Evolutionary conservation across 1,284 basidiomycete genomes (phyloP), one percentile per base, ranked within the genome.

Genomic region (Microbotryum silenes-acaulis): DNA sequence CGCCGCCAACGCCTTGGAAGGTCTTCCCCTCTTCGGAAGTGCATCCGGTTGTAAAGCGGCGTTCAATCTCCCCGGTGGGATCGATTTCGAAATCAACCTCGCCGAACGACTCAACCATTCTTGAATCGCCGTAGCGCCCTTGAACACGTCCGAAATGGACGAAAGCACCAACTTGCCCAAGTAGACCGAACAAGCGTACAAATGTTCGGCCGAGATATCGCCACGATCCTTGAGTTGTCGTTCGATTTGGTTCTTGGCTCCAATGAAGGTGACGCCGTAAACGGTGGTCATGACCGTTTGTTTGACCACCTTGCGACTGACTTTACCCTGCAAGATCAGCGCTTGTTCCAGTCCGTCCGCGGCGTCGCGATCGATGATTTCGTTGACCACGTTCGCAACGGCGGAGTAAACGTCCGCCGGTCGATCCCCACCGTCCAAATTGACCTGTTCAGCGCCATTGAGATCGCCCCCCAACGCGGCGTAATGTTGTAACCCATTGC

Each of bases 241-340:
- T 77, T 91, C 87, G 62, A 97, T 96, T 77, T 98, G 96, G 33
- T 92, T 91, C 61, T 92, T 85, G 29, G 94, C 96, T 44, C 94
- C 96, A 60, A 97, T 79, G 75, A 87, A 96, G 0, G 94, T 99
- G 25, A 98, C 94, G 50, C 93, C 94, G 74, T 99, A 98, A 45
- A 99, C 96, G 12, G 96, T 98, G 0, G 96, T 99, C 96, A 99
- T 99, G 70, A 97, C 90, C 21, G 94, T 97, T 79, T 98, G 94
- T 81, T 99, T 99, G 70, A 99, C 94, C 27, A 97, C 87, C 77
- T 99, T 98, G 53, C 96, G 79, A 8, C 90, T 82, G 50, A 98
- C 82, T 74, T 91, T 91, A 56, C 89, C 91, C 46, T 81, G 68
- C 21, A 97, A 80, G 68, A 89, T 71, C 57, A 79, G 69, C 0